phyloP scores from a whole-genome alignment of 208 protist genomes.

The Crithidia fasciculata region DNA sequence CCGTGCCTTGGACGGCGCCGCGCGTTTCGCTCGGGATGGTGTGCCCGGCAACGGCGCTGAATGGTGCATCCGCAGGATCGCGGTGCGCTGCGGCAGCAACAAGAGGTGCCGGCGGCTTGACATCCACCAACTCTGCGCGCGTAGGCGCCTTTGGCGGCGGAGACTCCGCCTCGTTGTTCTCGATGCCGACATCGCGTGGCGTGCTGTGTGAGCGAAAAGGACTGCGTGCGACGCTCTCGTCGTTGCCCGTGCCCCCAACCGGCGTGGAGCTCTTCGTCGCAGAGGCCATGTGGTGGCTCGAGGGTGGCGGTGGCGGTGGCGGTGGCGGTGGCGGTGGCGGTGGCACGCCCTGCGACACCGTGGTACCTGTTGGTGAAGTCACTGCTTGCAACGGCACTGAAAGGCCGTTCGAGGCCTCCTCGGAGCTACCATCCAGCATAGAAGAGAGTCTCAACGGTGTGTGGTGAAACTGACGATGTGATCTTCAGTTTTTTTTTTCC shows the following conservation, averaged over 20 bases:
- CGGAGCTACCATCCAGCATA: neutral
- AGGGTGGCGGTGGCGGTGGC: neutral
- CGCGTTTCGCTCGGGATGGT: neutral
- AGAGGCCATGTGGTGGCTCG: neutral
- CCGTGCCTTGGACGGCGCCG: conserved; percentile 16
- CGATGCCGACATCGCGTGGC: neutral
- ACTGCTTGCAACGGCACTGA: neutral
- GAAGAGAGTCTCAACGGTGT: too few species aligned
- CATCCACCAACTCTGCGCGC: conserved; percentile 20
- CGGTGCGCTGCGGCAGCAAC: conserved; percentile 4
- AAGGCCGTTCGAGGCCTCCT: neutral
- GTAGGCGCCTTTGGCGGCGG: conserved; percentile 29
- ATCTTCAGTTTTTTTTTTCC: too few species aligned
- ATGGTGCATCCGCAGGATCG: conserved; percentile 5
- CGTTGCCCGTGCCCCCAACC: neutral
- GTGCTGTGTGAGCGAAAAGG: conserved; percentile 1
- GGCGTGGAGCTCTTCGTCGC: neutral
- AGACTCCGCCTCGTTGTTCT: conserved; percentile 14
- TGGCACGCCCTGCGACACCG: neutral
- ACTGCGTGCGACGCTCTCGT: neutral
- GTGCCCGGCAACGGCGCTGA: conserved; percentile 3
- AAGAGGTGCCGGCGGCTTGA: neutral
- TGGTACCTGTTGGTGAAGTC: neutral
- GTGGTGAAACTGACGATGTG: too few species aligned
- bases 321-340: conserved; percentile 1